Evolutionary conservation across 2,329 filamentous ascomycete genomes (phyloP), one percentile per base, ranked within the genome.

Genomic region (Fusarium metavorans): DNA sequence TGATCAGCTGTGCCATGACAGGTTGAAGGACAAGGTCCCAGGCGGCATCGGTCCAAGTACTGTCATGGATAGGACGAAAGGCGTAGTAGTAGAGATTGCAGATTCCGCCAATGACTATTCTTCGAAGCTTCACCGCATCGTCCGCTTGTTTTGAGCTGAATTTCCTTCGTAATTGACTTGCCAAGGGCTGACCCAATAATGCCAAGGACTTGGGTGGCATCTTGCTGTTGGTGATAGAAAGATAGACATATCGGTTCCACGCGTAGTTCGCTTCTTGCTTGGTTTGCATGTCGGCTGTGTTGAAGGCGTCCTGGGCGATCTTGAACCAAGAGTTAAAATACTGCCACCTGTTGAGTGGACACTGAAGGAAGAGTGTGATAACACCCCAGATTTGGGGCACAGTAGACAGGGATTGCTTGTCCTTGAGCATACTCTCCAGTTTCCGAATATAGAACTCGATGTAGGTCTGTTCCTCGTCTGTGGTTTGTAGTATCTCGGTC

Each of bases 381-480:
- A 95, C 90, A 68, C 93, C 93, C 96, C 96, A 98, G 25, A 98
- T 94, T 74, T 95, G 93, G 7, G 97, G 95, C 1, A 97, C 95
- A 43, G 90, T 87, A 0, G 87, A 82, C 27, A 80, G 69, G 13
- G 74, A 70, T 54, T 83, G 88, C 72, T 87, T 91, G 58, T 89
- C 87, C 72, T 91, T 89, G 30, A 92, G 87, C 91, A 97, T 94
- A 13, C 87, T 85, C 66, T 88, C 89, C 63, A 98, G 86, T 35
- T 90, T 89, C 23, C 89, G 86, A 45, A 90, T 89, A 75, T 96
- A 92, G 77, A 92, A 92, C 11, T 92, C 89, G 41, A 92, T 91
- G 77, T 95, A 94, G 20, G 86, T 91, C 57, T 89, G 88, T 23
- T 91, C 90, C 27, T 81, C 80, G 37, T 81, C 77, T 6, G 72